Percentiles rank a stretch among this genome's conserved stretches.
These are phyloP conservation scores for Calonectria montana DNA, from an alignment of 2,329 filamentous ascomycete species.

Conservation along the genomic window DNA sequence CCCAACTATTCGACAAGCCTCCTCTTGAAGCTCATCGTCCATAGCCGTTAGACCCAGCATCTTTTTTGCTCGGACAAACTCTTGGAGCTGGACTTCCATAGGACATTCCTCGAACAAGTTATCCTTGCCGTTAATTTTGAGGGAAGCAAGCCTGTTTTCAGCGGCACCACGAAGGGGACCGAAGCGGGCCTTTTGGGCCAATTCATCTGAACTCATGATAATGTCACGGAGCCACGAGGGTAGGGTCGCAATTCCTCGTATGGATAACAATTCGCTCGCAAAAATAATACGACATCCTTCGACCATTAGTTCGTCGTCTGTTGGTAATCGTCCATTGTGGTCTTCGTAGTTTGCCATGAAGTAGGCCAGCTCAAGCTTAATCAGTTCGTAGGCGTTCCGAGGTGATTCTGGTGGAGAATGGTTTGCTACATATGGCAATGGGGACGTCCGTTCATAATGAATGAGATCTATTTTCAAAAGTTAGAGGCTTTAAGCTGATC, in stretches of 20 bases:
- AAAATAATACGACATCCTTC: conserved; percentile 71
- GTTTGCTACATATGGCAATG: conserved; percentile 64
- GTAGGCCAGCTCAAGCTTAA: conserved; percentile 68
- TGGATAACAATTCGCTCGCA: conserved; percentile 61
- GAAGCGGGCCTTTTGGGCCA: conserved; percentile 59
- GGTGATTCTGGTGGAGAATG: conserved; percentile 58
- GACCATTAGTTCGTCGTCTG: conserved; percentile 65
- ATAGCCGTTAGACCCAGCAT: conserved; percentile 69
- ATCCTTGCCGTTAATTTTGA: conserved; percentile 69
- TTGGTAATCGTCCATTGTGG: conserved; percentile 53
- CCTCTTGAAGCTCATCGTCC: conserved; percentile 69
- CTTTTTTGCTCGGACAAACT: conserved; percentile 63
- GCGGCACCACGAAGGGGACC: conserved; percentile 58
- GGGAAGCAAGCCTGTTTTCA: conserved; percentile 59
- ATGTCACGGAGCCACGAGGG: conserved; percentile 70
- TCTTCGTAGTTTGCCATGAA: conserved; percentile 60
- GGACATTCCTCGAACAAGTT: conserved; percentile 68
- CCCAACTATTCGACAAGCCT: conserved; percentile 68
- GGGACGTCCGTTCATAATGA: conserved; percentile 70
- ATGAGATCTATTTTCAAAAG: conserved; percentile 67
- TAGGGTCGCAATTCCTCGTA: conserved; percentile 51
- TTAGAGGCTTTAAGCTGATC: conserved; percentile 54
- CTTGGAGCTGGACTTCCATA: conserved; percentile 64
- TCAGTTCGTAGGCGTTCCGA: conserved; percentile 69
- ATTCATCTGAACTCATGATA: conserved; percentile 60